phyloP scores from a whole-genome alignment of 2,329 filamentous ascomycete genomes.

The Emmonsiellopsis sp. region DNA sequence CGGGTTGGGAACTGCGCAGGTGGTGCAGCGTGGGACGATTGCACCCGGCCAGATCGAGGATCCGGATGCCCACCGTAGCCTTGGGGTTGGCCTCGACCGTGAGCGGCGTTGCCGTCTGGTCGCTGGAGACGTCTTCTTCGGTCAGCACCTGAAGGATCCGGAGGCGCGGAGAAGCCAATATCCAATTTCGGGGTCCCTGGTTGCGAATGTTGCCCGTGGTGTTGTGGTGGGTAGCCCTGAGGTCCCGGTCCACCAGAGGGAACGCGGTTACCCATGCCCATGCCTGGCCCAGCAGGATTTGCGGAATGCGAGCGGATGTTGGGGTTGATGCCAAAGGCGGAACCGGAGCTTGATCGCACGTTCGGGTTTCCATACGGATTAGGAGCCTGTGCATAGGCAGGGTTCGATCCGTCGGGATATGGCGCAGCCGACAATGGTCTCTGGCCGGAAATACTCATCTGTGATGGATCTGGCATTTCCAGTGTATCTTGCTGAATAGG shows the following conservation, averaged over 20 bases:
- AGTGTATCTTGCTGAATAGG: conserved; percentile 32
- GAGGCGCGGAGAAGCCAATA: conserved; percentile 39
- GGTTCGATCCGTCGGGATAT: conserved; percentile 30
- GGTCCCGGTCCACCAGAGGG: conserved; percentile 16
- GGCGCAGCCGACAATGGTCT: conserved; percentile 28
- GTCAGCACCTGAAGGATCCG: conserved; percentile 28
- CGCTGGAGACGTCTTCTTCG: conserved; percentile 35
- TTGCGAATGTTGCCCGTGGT: conserved; percentile 20
- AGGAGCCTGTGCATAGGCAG: conserved; percentile 22
- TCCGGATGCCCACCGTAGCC: conserved; percentile 13
- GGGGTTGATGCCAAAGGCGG: conserved; percentile 40
- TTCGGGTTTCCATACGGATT: conserved; percentile 27
- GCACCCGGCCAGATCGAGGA: background rate
- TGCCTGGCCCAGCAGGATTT: conserved; percentile 10
- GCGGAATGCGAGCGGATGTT: conserved; percentile 35
- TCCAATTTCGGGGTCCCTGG: conserved; percentile 29
- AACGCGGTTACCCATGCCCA: conserved; percentile 15
- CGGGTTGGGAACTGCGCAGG: conserved; percentile 7
- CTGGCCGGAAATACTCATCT: conserved; percentile 28
- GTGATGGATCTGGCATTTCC: conserved; percentile 41
- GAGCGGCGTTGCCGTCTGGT: conserved; percentile 15
- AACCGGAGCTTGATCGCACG: conserved; percentile 35
- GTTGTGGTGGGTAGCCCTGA: conserved; percentile 25
- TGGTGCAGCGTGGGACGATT: background rate
- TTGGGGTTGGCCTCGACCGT: conserved; percentile 7